phyloP scores from a whole-genome alignment of 257 asterid species.

The Solanum pinnatisectum region DNA sequence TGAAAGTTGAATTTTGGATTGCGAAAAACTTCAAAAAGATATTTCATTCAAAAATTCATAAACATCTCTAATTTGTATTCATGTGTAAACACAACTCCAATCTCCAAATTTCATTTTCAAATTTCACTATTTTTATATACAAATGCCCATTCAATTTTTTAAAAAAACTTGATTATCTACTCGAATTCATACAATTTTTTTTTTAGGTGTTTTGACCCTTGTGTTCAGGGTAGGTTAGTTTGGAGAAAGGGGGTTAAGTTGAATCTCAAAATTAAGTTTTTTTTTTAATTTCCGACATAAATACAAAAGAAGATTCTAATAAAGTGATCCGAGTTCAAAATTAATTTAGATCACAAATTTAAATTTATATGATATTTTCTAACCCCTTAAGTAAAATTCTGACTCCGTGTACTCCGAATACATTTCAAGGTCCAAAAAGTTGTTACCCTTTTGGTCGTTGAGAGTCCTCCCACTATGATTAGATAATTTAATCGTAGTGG shows the following conservation, averaged over 20 bases:
- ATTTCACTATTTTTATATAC: no score
- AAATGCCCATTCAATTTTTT: neutral
- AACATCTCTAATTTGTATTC: neutral
- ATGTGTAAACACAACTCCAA: neutral
- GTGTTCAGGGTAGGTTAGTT: neutral
- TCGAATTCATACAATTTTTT: neutral
- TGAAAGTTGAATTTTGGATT: neutral
- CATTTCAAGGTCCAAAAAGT: neutral
- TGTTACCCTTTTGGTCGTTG: neutral
- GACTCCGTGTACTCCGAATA: no score
- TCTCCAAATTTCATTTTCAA: neutral
- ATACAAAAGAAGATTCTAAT: neutral
- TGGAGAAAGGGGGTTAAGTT: neutral
- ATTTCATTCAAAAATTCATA: no score
- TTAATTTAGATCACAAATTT: neutral
- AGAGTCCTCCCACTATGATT: neutral
- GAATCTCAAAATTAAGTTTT: neutral
- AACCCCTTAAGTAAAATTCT: no score
- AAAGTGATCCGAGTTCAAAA: neutral
- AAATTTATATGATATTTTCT: no score
- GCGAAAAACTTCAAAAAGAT: no score
- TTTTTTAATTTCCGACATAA: neutral
- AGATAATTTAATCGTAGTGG: neutral
- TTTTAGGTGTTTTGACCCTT: neutral
- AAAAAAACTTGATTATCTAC: neutral